A percentile compares a stretch with the other conserved stretches of the same genome.
Conservation (phyloP, 441 rosid species). For the Erodium texanum region DNA sequence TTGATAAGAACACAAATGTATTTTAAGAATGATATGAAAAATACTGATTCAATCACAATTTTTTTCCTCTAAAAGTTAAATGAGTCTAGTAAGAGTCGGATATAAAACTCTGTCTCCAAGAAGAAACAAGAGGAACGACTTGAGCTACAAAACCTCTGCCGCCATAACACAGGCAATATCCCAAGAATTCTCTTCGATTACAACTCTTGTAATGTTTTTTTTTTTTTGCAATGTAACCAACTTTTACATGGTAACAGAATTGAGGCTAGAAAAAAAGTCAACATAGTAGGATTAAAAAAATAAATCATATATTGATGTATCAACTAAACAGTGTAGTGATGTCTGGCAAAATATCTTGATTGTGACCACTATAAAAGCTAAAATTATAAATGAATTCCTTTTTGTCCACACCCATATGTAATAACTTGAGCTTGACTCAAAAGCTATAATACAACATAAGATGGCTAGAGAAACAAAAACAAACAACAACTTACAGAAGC, state of each 20-base stretch:
- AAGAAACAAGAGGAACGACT: too few relatives aligned
- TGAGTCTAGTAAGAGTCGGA: background rate
- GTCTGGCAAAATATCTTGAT: background rate
- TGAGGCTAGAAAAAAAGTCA: background rate
- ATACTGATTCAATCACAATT: background rate
- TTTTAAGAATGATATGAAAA: slow-evolving; percentile 7
- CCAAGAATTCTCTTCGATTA: background rate
- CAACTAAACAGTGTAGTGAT: background rate
- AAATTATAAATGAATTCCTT: background rate
- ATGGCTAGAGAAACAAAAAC: slow-evolving; percentile 2
- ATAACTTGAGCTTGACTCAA: background rate
- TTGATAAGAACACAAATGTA: background rate
- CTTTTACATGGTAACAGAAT: background rate
- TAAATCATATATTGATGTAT: slow-evolving; percentile 1
- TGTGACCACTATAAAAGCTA: background rate
- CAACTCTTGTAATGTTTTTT: background rate
- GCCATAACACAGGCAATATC: too few relatives aligned
- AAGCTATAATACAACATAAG: slow-evolving; percentile 3
- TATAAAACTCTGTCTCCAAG: background rate
- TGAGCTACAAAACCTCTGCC: too few relatives aligned
- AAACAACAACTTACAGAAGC: background rate
- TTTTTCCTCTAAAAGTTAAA: background rate
- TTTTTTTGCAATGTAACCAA: slow-evolving; percentile 1
- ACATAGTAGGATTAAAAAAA: too few relatives aligned
- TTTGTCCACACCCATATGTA: background rate